Conservation (phyloP, 176 grass and related monocot genomes). For the Musa acuminata region DNA sequence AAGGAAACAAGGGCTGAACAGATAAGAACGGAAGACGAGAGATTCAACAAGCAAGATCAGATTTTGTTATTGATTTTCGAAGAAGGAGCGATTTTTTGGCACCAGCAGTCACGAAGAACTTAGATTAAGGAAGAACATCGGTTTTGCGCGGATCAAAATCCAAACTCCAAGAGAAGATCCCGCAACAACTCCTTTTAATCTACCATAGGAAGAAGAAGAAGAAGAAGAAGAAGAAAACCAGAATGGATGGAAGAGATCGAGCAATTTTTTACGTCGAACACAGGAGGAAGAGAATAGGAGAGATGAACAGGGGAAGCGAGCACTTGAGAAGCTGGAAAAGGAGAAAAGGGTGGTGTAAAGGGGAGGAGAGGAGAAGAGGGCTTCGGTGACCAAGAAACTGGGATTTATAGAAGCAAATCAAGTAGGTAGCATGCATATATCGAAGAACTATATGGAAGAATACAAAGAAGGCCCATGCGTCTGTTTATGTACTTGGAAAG, state of each 20-base stretch:
- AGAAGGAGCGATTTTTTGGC: background rate
- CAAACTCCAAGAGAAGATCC: no score
- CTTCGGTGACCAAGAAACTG: background rate
- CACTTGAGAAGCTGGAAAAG: background rate
- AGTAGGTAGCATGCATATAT: background rate
- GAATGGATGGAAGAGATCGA: no score
- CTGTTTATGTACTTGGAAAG: background rate
- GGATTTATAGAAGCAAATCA: slow-evolving; percentile 7
- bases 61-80: background rate
- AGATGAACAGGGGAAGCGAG: background rate
- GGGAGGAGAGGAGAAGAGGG: background rate
- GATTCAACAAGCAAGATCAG: background rate
- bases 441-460: background rate
- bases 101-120: background rate
- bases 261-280: no score
- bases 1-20: background rate
- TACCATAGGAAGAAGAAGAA: no score
- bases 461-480: background rate
- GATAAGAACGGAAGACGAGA: background rate
- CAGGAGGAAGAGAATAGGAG: no score
- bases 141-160: no score
- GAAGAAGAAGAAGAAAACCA: no score
- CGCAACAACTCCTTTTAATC: no score
- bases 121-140: background rate
- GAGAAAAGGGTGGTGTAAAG: background rate